Evolutionary conservation across 2,329 filamentous ascomycete species (phyloP), one percentile per base, ranked within the genome.

Genomic region (Fusarium buharicum): DNA sequence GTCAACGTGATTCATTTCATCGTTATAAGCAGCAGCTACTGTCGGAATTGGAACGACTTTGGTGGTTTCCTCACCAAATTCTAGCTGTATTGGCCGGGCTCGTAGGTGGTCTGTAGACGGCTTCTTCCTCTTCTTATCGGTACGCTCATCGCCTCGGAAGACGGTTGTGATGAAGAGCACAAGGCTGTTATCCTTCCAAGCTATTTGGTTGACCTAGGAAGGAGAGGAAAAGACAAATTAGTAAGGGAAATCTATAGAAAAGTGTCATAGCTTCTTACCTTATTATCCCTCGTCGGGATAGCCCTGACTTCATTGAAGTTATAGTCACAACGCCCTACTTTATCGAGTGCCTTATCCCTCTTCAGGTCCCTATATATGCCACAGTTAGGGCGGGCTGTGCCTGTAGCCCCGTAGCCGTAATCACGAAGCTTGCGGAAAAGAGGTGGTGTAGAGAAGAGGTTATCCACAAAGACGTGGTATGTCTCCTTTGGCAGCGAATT

Each of bases 381-480:
- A 28, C 30, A 47, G 17, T 66, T 67, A 11, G 34, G 45, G 22
- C 45, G 34, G 27, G 41, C 51, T 28, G 44, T 65, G 48, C 64
- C 55, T 54, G 50, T 65, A 17, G 58, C 59, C 1, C 47, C 39
- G 4, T 18, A 9, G 14, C 54, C 46, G 38, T 12, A 14, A 7
- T 55, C 11, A 11, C 50, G 38, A 36, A 67, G 50, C 3, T n/a
- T 27, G 10, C 36, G 16, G 37, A 61, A 55, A 37, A 59, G 60
- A 22, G 55, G 6, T 16, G 27, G 41, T 2, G 44, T 46, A 0
- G 49, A 62, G 37, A 64, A 64, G 17, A 66, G 57, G 50, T 60
- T 66, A 52, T 66, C 44, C 18, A 55, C n/a, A 17, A 64, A 60
- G 54, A 63, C 50, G 41, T 63, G 44, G 43, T 65, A 59, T 38